Evolutionary conservation across 1,139 yeast genomes (phyloP).

Genomic region (Yamadazyma trypodendri): DNA sequence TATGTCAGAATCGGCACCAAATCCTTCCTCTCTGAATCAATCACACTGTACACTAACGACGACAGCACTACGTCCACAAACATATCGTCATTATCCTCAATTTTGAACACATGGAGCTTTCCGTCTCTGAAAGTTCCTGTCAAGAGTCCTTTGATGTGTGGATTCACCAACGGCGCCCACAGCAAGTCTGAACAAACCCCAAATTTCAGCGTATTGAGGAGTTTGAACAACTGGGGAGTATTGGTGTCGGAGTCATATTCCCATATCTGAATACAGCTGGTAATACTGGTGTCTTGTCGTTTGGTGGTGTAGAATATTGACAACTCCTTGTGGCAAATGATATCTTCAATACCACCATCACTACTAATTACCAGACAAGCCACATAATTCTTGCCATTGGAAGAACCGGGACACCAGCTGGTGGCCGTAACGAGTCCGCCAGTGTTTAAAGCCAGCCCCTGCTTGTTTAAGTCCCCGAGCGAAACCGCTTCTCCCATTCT

Average conservation of each 20-base stretch:
- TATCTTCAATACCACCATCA: constrained; percentile 23
- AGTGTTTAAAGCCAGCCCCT: constrained; percentile 47
- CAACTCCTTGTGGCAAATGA: constrained; percentile 31
- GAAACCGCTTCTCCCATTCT: constrained; percentile 2
- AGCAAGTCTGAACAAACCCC: constrained; percentile 57
- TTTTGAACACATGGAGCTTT: constrained; percentile 45
- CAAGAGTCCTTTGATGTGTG: constrained; percentile 40
- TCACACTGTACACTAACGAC: constrained; percentile 28
- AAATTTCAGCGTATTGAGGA: constrained; percentile 36
- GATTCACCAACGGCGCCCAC: constrained; percentile 44
- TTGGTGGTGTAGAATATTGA: constrained; percentile 25
- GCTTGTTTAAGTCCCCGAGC: constrained; percentile 24
- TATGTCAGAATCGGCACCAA: constrained; percentile 45
- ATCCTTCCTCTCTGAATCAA: constrained; percentile 10
- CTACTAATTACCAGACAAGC: constrained; percentile 50
- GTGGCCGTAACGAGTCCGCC: constrained; percentile 58
- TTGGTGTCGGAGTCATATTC: constrained; percentile 31
- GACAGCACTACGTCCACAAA: constrained; percentile 26
- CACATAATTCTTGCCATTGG: constrained; percentile 30
- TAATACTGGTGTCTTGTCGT: constrained; percentile 17
- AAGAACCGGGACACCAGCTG: constrained; percentile 50
- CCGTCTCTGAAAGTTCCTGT: constrained; percentile 68
- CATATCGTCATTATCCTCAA: constrained; percentile 15
- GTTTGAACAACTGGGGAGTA: constrained; percentile 26
- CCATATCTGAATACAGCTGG: constrained; percentile 50